Evolutionary conservation across 331 rosid species (phyloP), one percentile per base, ranked within the genome.

Genomic region (Rosa hybrid): DNA sequence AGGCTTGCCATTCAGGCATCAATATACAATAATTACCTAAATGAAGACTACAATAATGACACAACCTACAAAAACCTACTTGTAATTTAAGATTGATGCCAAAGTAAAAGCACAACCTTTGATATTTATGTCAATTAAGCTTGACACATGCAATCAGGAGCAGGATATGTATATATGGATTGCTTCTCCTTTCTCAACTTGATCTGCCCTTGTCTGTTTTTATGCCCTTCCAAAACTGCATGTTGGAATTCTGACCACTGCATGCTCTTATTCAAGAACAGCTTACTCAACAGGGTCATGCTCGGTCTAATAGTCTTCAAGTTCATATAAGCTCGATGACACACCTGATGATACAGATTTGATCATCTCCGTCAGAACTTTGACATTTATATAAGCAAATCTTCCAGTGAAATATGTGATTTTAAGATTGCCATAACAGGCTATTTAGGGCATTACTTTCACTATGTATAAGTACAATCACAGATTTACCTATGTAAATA

Each of bases 141-240:
- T 75, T 38, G 71, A 78, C 90, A 87, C 85, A 87, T 80, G 76
- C 90, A 87, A 63, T 87, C 81, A 77, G 88, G 90, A 68, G 86
- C 90, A 53, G 90, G 90, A 75, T 87, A 87, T n/a, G 90, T 82
- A 25, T 87, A 87, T 53, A 87, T 80, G 30, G 90, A 87, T 48
- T 87, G 90, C 80, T 46, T 73, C 64, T 82, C 86, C 84, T 87
- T 87, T 54, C 90, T 77, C 54, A 80, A 71, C 74, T 80, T 82
- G 75, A 87, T 77, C 81, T 87, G 88, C 8, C 88, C 90, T 74
- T 82, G 90, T 70, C 90, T 84, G 38, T 56, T 84, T 82, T 57
- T 87, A 68, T 87, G 88, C 71, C 90, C 90, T 5, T 78, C 49
- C 2, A 27, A 5, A 69, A 82, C 85, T 17, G 83, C 88, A 17